Evolutionary conservation across 371 early-diverging fungal genomes (phyloP).

Genomic region (Mucor ambiguus): DNA sequence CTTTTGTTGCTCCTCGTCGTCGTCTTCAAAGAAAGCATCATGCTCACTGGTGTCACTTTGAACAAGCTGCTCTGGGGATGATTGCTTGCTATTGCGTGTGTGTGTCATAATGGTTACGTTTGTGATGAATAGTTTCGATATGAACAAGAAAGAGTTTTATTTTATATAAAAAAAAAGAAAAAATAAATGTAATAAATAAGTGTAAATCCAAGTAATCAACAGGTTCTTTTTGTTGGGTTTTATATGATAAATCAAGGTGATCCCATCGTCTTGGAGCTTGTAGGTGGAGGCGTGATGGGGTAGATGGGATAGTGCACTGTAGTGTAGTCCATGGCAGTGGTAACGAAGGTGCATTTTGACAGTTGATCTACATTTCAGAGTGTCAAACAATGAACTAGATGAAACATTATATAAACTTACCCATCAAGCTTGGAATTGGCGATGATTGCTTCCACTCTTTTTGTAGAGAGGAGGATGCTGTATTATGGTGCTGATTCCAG

Average conservation of each 20-base stretch:
- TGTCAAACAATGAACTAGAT: not conserved
- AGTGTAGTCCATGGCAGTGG: conserved; percentile 30
- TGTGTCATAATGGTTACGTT: not conserved
- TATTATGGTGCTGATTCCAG: not conserved
- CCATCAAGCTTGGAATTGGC: conserved; percentile 34
- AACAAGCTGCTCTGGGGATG: not conserved
- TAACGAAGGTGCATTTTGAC: conserved; percentile 33
- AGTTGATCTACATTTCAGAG: conserved; percentile 26
- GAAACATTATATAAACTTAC: conserved; percentile 5
- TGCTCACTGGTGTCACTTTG: not conserved
- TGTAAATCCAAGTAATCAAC: not conserved
- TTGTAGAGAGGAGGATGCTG: not conserved
- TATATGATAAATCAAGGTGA: not conserved
- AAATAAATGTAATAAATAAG: not conserved
- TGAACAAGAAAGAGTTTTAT: not conserved
- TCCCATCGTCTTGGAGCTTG: not conserved
- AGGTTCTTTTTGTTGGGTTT: not conserved
- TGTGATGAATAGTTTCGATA: not conserved
- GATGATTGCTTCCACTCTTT: conserved; percentile 28
- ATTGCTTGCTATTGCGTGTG: not conserved
- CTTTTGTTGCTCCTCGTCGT: too few species aligned
- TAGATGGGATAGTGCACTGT: conserved; percentile 34
- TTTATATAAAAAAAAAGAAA: not conserved
- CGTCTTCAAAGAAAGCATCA: not conserved
- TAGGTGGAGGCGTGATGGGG: conserved; percentile 22